Conservation (phyloP, 371 early-diverging fungal genomes). For the Blakeslea trispora region DNA sequence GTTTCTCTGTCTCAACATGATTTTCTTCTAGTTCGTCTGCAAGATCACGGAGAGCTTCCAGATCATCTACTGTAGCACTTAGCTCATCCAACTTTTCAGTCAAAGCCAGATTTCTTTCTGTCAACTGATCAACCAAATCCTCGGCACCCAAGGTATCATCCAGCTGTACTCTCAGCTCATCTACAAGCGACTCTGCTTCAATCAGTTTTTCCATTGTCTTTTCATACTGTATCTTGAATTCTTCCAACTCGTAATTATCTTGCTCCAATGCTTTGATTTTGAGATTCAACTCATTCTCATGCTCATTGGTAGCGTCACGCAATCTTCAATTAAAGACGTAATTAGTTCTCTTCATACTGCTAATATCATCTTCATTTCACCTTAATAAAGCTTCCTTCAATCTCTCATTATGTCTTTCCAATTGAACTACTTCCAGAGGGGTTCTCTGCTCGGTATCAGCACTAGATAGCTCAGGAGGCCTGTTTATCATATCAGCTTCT, state of each 20-base stretch:
- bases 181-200: constrained; percentile 69
- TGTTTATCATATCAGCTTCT: constrained; percentile 57
- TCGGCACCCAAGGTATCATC: constrained; percentile 85
- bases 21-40: constrained; percentile 92
- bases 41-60: constrained; percentile 88
- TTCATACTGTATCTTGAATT: constrained; percentile 58
- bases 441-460: constrained; percentile 43
- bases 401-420: constrained; percentile 84
- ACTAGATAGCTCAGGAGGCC: constrained; percentile 24
- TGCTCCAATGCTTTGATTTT: constrained; percentile 70
- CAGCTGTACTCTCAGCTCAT: constrained; percentile 79
- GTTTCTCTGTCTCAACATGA: constrained; percentile 84
- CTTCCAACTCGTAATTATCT: constrained; percentile 63
- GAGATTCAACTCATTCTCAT: constrained; percentile 71
- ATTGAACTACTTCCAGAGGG: constrained; percentile 64
- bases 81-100: constrained; percentile 79
- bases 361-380: constrained; percentile 27
- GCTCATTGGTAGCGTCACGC: constrained; percentile 77
- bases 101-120: constrained; percentile 77
- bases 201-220: constrained; percentile 57
- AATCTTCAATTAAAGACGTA: constrained; percentile 42
- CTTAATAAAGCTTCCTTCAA: constrained; percentile 84
- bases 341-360: neutral
- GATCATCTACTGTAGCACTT: constrained; percentile 76
- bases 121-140: constrained; percentile 77